Base-by-base conservation (phyloP, 1,139 yeast genomes). In the Geotrichum macrosporum region DNA sequence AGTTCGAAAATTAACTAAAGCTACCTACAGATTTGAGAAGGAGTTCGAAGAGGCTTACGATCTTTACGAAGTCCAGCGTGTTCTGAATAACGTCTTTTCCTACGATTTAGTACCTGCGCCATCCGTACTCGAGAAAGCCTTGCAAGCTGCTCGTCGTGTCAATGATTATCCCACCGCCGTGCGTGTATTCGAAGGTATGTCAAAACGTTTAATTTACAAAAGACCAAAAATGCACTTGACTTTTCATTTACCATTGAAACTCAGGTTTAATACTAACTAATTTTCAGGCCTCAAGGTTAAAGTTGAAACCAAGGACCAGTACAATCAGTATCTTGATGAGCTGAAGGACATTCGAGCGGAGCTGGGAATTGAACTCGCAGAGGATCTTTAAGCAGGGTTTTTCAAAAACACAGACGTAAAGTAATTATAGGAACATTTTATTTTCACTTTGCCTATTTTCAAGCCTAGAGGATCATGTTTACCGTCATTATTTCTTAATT, bases 91-190 rank as follows among this genome's bases (percentile, higher is more conserved):
- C 76, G 88, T 94, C 71, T 92, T 92, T 75, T 85, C 97, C 15
- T 92, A 92, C 75, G 98, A 92, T 74, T 80, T 92, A 70, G 98
- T 92, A 50, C 98, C 98, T 57, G 94, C 98, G 31, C 98, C 97
- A 57, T 81, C 84, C 52, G 97, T 92, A 55, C 78, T 92, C 65
- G 96, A 87, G 72, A 85, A 85, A 74, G 98, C 98, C 46, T 78
- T 92, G 68, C 83, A 85, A 73, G 98, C 98, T 47, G 92, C 97
- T 64, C 87, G 98, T 80, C 86, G 98, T 74, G 97, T 92, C 58
- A 88, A 92, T 71, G 98, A 92, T 74, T 86, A 86, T 74, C 96
- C 98, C 54, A 89, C 97, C 54, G 98, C 98, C 51, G 94, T 89
- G 60, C 85, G 98, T 74, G 95, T 95, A 53, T 92, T 92, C 63